These are phyloP conservation scores for Haplosporangium sp. DNA, from an alignment of 371 early-diverging fungal species.

Conservation along the genomic window DNA sequence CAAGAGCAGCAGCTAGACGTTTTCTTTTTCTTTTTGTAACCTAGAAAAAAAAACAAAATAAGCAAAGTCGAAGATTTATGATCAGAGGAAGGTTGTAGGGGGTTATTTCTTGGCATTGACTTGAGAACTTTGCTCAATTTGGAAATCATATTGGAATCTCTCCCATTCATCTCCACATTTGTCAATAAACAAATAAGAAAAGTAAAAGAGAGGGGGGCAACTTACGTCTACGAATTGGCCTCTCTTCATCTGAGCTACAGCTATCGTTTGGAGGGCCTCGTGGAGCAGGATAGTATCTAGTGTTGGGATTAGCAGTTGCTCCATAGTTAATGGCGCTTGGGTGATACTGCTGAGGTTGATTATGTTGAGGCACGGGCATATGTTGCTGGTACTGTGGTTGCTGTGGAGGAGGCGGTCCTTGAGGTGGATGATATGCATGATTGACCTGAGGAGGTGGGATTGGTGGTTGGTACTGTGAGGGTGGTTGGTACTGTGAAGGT, in stretches of 20 bases:
- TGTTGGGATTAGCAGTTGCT: conserved; percentile 7
- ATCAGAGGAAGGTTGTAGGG: background rate
- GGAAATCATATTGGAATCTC: background rate
- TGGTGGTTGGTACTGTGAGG: conserved; percentile 8
- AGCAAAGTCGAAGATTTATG: too few species aligned
- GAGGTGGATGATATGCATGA: background rate
- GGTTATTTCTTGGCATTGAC: too few species aligned
- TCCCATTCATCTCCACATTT: background rate
- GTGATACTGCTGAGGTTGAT: conserved; percentile 4
- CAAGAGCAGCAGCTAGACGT: conserved; percentile 24
- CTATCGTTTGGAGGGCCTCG: background rate
- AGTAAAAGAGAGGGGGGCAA: background rate
- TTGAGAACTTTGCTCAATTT: background rate
- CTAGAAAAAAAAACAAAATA: background rate
- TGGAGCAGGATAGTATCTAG: conserved; percentile 5
- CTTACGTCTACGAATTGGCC: conserved; percentile 7
- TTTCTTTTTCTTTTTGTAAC: conserved; percentile 9
- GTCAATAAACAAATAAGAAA: too few species aligned
- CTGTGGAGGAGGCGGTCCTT: background rate
- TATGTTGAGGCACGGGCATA: background rate
- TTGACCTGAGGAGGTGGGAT: background rate
- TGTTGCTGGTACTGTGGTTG: background rate
- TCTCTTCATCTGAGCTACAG: conserved; percentile 3
- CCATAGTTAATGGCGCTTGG: conserved; percentile 21
- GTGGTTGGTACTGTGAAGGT: conserved; percentile 5